phyloP scores from a whole-genome alignment of 352 stramenopile species.

The Saprolegnia parasitica region DNA sequence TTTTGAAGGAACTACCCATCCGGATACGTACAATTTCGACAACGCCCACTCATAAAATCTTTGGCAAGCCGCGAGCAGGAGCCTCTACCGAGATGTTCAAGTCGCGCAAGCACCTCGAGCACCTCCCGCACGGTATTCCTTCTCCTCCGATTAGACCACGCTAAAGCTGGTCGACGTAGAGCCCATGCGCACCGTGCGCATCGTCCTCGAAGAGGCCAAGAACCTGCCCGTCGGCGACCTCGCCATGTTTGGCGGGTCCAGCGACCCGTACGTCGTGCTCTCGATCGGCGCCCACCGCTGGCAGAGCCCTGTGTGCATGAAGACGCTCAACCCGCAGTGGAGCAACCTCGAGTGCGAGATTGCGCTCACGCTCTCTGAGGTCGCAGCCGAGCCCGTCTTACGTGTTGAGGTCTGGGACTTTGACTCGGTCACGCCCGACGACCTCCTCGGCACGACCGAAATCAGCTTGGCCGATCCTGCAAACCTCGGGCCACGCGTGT shows the following conservation, averaged over 20 bases:
- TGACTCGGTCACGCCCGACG: conserved; percentile 15
- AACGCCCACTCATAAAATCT: neutral
- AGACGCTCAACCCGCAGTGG: conserved; percentile 21
- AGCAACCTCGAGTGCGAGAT: conserved; percentile 19
- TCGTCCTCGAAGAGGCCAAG: conserved; percentile 23
- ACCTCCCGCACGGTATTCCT: neutral
- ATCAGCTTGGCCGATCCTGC: conserved; percentile 16
- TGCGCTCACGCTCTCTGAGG: conserved; percentile 10
- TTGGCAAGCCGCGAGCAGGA: neutral
- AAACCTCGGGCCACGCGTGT: neutral
- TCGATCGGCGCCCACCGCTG: neutral
- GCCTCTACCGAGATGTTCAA: neutral
- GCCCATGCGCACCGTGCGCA: conserved; percentile 15
- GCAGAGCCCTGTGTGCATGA: conserved; percentile 14
- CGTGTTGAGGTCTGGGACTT: conserved; percentile 10
- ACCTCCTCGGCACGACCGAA: conserved; percentile 13
- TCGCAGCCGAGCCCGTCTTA: neutral
- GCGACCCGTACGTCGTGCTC: conserved; percentile 23
- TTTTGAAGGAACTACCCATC: no score
- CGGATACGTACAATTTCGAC: neutral
- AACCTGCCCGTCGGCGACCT: conserved; percentile 16
- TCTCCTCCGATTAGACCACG: neutral
- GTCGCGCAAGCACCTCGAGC: conserved; percentile 3
- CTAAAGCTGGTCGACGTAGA: conserved; percentile 3
- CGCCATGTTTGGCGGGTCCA: conserved; percentile 8